Percentiles rank a stretch among this genome's conserved stretches.
Evolutionary conservation across 2,329 filamentous ascomycete genomes (phyloP).

Genomic region (Mycocentrospora acerina): DNA sequence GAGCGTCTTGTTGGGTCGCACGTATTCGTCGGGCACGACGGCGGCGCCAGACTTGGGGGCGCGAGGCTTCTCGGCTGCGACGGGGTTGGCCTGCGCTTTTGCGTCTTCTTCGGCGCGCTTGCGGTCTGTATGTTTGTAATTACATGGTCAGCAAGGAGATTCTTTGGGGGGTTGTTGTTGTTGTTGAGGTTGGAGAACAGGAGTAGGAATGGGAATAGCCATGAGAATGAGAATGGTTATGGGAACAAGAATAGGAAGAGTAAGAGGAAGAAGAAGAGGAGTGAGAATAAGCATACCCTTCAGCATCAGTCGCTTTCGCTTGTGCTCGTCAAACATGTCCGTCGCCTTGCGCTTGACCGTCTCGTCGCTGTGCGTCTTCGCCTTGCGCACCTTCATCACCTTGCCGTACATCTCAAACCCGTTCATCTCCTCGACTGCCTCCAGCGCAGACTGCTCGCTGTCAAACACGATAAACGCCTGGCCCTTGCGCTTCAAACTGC

Average conservation of each 20-base stretch:
- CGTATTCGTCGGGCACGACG: constrained; percentile 93
- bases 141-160: constrained; percentile 16
- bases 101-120: constrained; percentile 82
- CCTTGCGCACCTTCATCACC: constrained; percentile 81
- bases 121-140: constrained; percentile 52
- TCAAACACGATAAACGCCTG: constrained; percentile 96
- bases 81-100: constrained; percentile 72
- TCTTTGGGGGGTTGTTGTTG: too few species aligned
- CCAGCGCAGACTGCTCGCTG: constrained; percentile 71
- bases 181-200: too few species aligned
- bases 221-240: too few species aligned
- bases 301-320: constrained; percentile 78
- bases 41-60: constrained; percentile 69
- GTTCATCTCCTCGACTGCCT: constrained; percentile 84
- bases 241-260: too few species aligned
- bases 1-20: constrained; percentile 95
- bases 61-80: constrained; percentile 54
- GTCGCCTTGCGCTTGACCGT: constrained; percentile 74
- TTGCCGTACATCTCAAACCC: constrained; percentile 94
- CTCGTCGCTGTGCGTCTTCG: constrained; percentile 82
- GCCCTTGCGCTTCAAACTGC: constrained; percentile 86
- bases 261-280: too few species aligned
- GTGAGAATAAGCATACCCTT: constrained; percentile 64
- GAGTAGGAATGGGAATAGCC: too few species aligned
- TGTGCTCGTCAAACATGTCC: constrained; percentile 86